A percentile compares a stretch with the other conserved stretches of the same genome.
Conservation (phyloP, 805 yeast species). For the Vanderwaltozyma yarrowii region DNA sequence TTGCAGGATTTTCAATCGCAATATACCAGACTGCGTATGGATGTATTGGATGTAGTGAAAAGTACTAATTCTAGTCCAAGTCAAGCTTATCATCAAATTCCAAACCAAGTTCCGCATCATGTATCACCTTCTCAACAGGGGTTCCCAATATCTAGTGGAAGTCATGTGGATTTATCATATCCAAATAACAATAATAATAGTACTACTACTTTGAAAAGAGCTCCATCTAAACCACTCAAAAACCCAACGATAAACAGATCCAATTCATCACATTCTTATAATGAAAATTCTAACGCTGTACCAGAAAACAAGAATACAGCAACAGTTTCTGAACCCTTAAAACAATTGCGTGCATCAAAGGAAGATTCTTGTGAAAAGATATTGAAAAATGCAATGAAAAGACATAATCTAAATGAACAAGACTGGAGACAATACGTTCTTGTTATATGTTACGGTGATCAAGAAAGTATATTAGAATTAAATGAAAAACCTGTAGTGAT, state of each 20-base stretch:
- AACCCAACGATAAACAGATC: neutral
- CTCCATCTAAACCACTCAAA: neutral
- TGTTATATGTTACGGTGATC: slow-evolving; percentile 84
- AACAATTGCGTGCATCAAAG: slow-evolving; percentile 73
- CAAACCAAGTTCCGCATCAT: neutral
- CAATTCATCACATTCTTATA: neutral
- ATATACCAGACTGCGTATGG: slow-evolving; percentile 21
- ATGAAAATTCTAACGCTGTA: neutral
- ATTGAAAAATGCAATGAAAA: slow-evolving; percentile 76
- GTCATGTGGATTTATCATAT: neutral
- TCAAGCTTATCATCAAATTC: neutral
- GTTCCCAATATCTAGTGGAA: neutral
- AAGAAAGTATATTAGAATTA: slow-evolving; percentile 70
- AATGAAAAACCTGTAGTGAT: slow-evolving; percentile 84
- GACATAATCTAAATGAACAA: slow-evolving; percentile 65
- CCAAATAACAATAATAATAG: neutral
- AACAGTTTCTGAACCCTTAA: slow-evolving; percentile 51
- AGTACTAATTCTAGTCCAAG: slow-evolving; percentile 4
- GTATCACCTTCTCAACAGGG: neutral
- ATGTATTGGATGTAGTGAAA: slow-evolving; percentile 23
- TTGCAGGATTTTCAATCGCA: slow-evolving; percentile 26
- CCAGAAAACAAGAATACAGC: neutral
- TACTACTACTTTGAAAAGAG: neutral
- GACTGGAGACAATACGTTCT: slow-evolving; percentile 87
- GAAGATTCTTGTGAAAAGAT: slow-evolving; percentile 89